Conservation (phyloP, 129 eudicot genomes). For the Lonicera japonica region DNA sequence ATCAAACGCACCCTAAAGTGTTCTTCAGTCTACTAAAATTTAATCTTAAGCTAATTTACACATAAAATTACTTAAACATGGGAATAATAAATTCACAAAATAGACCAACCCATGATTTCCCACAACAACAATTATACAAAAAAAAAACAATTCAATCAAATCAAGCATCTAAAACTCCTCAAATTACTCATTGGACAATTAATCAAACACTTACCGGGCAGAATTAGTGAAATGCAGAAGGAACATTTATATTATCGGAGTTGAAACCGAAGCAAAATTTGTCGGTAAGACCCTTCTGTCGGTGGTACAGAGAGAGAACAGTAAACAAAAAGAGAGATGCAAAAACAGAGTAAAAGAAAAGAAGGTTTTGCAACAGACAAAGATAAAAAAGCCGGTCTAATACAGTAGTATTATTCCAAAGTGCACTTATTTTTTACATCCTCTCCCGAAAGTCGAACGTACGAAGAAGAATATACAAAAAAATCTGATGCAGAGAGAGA, state of each 20-base stretch:
- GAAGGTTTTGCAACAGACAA: background rate
- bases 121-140: background rate
- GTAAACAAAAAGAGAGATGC: background rate
- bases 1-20: no score
- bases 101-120: background rate
- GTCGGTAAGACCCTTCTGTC: background rate
- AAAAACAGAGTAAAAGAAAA: background rate
- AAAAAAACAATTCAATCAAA: background rate
- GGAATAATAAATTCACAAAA: background rate
- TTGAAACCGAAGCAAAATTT: constrained; percentile 11
- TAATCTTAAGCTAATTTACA: no score
- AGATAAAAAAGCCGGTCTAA: background rate
- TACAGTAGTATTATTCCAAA: no score
- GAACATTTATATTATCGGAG: constrained; percentile 4
- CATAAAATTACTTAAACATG: background rate
- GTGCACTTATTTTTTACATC: constrained; percentile 2
- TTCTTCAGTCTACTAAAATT: no score
- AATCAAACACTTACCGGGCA: background rate
- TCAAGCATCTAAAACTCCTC: background rate
- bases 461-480: constrained; percentile 12
- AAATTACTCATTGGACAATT: background rate
- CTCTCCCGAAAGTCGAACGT: constrained; percentile 13
- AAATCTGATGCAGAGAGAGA: constrained; percentile 4
- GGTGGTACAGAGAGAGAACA: background rate
- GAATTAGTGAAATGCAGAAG: constrained; percentile 4